phyloP scores from a whole-genome alignment of 73 alveolate genomes.

The Stentor coeruleus region DNA sequence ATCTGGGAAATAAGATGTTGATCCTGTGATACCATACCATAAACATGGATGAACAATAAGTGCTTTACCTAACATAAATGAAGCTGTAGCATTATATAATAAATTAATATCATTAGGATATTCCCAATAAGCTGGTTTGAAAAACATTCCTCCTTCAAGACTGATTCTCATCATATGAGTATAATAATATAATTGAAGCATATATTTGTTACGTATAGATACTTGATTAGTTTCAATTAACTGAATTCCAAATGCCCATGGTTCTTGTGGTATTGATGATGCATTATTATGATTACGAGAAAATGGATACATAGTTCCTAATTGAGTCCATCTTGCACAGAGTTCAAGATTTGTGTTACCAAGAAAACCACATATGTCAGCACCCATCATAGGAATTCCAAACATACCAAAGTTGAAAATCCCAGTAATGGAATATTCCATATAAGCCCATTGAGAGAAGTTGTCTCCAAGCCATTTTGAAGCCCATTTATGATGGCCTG shows the following conservation, averaged over 20 bases:
- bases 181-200: constrained; percentile 77
- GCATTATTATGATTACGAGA: constrained; percentile 78
- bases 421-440: constrained; percentile 84
- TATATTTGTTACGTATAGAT: constrained; percentile 68
- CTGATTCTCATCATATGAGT: constrained; percentile 50
- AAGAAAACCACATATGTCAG: constrained; percentile 95
- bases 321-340: constrained; percentile 78
- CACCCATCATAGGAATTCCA: constrained; percentile 95
- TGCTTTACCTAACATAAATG: constrained; percentile 54
- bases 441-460: constrained; percentile 62
- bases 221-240: constrained; percentile 50
- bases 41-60: constrained; percentile 41
- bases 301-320: constrained; percentile 85
- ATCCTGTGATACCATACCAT: constrained; percentile 22
- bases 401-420: constrained; percentile 87
- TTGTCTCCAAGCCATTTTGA: constrained; percentile 93
- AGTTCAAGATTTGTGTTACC: constrained; percentile 53
- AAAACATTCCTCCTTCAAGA: constrained; percentile 73
- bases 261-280: constrained; percentile 26
- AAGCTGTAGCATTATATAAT: background rate
- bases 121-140: constrained; percentile 85
- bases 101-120: constrained; percentile 66
- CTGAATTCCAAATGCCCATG: constrained; percentile 23
- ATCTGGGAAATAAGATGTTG: constrained; percentile 46
- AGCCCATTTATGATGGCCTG: constrained; percentile 82